Conservation (phyloP, 2,329 filamentous ascomycete species). For the Drechslerella stenobrocha region DNA sequence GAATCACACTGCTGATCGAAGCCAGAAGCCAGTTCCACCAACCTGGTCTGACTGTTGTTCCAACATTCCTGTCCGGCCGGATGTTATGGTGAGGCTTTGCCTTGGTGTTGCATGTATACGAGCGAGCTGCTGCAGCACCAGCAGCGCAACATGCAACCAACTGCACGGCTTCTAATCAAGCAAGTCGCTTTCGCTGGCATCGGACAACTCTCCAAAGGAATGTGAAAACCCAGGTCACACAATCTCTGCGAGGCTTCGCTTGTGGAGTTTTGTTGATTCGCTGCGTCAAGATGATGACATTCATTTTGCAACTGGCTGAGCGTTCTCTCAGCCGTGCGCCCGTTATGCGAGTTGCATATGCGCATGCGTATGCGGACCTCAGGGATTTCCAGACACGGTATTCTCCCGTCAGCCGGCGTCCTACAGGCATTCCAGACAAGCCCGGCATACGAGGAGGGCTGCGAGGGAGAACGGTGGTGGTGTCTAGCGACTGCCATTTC, state of each 20-base stretch:
- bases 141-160: not conserved
- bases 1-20: slow-evolving; percentile 17
- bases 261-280: not conserved
- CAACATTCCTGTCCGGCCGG: slow-evolving; percentile 5
- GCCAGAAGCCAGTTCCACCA: slow-evolving; percentile 3
- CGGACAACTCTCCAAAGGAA: not conserved
- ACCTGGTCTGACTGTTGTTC: slow-evolving; percentile 4
- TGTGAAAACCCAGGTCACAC: not conserved
- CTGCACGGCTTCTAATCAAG: slow-evolving; percentile 2
- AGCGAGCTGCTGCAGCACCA: not conserved
- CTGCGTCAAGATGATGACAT: slow-evolving; percentile 8
- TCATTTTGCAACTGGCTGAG: not conserved
- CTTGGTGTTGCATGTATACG: slow-evolving; percentile 8
- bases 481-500: too few species aligned
- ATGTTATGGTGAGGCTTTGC: too few species aligned
- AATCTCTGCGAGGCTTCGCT: not conserved
- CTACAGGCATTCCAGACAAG: not conserved
- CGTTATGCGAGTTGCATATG: not conserved
- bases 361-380: not conserved
- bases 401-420: slow-evolving; percentile 3
- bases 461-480: too few species aligned
- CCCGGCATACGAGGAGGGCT: not conserved
- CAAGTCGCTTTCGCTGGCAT: not conserved
- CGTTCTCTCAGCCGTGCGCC: slow-evolving; percentile 6
- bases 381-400: too few species aligned